Evolutionary conservation across 306 rosid species (phyloP), one percentile per base, ranked within the genome.

Genomic region (Sesbania bispinosa): DNA sequence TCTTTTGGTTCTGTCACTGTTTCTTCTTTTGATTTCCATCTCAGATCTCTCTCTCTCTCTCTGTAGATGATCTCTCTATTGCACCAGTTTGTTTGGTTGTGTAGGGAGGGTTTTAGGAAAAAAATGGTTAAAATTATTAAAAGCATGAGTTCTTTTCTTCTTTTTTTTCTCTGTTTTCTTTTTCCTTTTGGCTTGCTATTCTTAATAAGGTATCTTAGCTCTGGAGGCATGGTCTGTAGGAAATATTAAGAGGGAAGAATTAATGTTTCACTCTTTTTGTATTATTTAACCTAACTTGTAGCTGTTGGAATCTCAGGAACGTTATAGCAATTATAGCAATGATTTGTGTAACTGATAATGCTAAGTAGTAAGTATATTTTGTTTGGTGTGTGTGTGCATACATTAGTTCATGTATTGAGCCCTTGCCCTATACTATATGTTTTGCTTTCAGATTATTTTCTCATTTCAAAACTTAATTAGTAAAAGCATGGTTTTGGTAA

Each of bases 1-100:
- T 77, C 85, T 79, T 75, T 69, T 6, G 82, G 96, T 75, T 83
- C 63, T 77, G 52, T 15, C 69, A 30, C 46, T 73, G 82, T 78
- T 32, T 48, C 55, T 39, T 53, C 43, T 9, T n/a, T n/a, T n/a
- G n/a, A n/a, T n/a, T n/a, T n/a, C n/a, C n/a, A n/a, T n/a, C n/a
- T n/a, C n/a, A n/a, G n/a, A n/a, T n/a, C n/a, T n/a, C n/a, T n/a
- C n/a, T n/a, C n/a, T n/a, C n/a, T n/a, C n/a, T 16, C 48, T 57
- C 35, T n/a, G n/a, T n/a, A n/a, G n/a, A 70, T n/a, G n/a, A 23
- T 18, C 16, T 11, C 42, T 74, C 64, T 50, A 14, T n/a, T n/a
- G 13, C 10, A 27, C 4, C 30, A 27, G n/a, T 27, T 4, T 4
- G 4, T 19, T n/a, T 30, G 8, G n/a, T n/a, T n/a, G 13, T 50